These are phyloP conservation scores for Aureoboletus auriporus DNA, from an alignment of 768 basidiomycete species.

Conservation along the genomic window DNA sequence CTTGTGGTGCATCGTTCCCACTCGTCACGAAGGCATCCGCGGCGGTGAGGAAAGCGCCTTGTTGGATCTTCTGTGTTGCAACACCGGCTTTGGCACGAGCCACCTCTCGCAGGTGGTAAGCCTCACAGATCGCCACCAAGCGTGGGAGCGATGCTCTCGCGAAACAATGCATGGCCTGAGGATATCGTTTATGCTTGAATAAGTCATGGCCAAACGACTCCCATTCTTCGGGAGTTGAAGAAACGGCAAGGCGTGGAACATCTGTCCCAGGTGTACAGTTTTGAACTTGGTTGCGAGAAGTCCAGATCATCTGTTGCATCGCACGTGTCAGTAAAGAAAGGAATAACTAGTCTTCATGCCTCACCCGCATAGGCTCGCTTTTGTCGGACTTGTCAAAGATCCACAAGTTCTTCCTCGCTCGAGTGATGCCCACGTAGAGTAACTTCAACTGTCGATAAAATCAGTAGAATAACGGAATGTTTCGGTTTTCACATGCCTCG, in stretches of 20 bases:
- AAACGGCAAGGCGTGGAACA: conserved; percentile 50
- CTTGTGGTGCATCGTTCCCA: conserved; percentile 26
- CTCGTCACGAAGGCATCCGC: conserved; percentile 48
- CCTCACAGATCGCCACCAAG: conserved; percentile 44
- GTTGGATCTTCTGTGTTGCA: conserved; percentile 18
- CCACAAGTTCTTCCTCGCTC: conserved; percentile 68
- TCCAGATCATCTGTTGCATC: conserved; percentile 47
- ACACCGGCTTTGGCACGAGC: conserved; percentile 36
- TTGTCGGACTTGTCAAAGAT: conserved; percentile 59
- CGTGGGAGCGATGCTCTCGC: conserved; percentile 41
- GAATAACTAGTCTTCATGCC: background rate
- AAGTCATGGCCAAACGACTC: conserved; percentile 34
- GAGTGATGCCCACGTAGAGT: conserved; percentile 67
- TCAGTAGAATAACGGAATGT: background rate
- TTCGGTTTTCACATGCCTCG: conserved; percentile 40
- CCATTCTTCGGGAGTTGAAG: conserved; percentile 50
- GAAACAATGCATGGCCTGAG: conserved; percentile 53
- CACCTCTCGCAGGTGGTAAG: conserved; percentile 51
- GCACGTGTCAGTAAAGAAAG: background rate
- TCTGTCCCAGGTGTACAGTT: conserved; percentile 45
- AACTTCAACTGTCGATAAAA: conserved; percentile 48
- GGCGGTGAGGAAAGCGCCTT: conserved; percentile 40
- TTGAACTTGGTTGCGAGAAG: conserved; percentile 40
- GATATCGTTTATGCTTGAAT: conserved; percentile 39
- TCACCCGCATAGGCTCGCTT: conserved; percentile 55